A percentile compares a stretch with the other conserved stretches of the same genome.
These are phyloP conservation scores for Fusarium musae DNA, from an alignment of 2,329 filamentous ascomycete genomes.

Conservation along the genomic window DNA sequence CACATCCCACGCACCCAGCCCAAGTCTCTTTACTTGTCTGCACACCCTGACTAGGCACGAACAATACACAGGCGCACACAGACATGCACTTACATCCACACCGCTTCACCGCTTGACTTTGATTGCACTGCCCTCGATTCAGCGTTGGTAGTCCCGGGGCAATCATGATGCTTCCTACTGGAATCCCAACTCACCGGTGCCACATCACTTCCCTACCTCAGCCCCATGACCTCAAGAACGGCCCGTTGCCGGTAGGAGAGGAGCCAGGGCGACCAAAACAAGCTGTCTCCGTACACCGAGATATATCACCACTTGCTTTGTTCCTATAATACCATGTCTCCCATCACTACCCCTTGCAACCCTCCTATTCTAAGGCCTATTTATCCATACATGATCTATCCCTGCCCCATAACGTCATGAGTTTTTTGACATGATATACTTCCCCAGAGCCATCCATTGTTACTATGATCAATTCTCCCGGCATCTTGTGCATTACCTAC, in stretches of 20 bases:
- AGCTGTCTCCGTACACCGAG: conserved; percentile 24
- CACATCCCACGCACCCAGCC: conserved; percentile 30
- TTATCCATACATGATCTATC: conserved; percentile 29
- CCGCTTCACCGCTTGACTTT: conserved; percentile 41
- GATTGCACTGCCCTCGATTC: conserved; percentile 32
- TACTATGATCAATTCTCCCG: conserved; percentile 25
- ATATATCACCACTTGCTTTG: conserved; percentile 33
- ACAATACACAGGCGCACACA: conserved; percentile 37
- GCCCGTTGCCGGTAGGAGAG: conserved; percentile 33
- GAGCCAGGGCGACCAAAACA: conserved; percentile 30
- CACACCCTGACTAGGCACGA: conserved; percentile 38
- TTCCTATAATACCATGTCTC: conserved; percentile 28
- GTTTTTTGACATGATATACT: conserved; percentile 35
- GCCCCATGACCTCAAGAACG: conserved; percentile 42
- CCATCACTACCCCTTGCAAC: conserved; percentile 26
- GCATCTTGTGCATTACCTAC: conserved; percentile 3
- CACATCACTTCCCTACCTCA: conserved; percentile 42
- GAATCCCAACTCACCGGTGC: conserved; percentile 43
- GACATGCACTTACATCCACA: conserved; percentile 39
- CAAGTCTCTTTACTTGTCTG: conserved; percentile 16
- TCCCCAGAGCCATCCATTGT: conserved; percentile 21
- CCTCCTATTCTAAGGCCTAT: conserved; percentile 18
- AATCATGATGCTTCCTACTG: conserved; percentile 38
- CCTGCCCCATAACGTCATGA: conserved; percentile 42
- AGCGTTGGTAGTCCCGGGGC: conserved; percentile 25